Conservation (phyloP, 352 stramenopile genomes). For the Lagenidium giganteum region DNA sequence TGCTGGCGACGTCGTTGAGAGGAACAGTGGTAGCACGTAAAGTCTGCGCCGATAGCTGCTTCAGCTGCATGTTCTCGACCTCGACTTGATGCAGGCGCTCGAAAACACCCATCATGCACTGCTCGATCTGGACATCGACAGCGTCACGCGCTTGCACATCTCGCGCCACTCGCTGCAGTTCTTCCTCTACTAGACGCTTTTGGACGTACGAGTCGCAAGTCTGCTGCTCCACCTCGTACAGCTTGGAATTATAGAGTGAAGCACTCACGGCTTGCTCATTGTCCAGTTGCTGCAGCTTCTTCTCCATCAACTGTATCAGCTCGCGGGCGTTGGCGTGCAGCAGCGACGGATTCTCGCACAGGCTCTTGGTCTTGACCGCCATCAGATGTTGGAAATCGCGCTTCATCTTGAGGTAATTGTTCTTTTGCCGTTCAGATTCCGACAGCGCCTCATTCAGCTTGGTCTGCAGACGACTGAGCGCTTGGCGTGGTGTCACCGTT, state of each 20-base stretch:
- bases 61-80: constrained; percentile 37
- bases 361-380: constrained; percentile 31
- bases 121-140: constrained; percentile 43
- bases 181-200: constrained; percentile 34
- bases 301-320: constrained; percentile 36
- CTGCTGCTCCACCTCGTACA: constrained; percentile 50
- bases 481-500: constrained; percentile 13
- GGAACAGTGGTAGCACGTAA: no score
- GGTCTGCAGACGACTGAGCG: constrained; percentile 23
- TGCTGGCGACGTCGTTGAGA: background rate
- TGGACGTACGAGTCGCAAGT: constrained; percentile 48
- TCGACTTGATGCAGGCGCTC: constrained; percentile 47
- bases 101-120: constrained; percentile 51
- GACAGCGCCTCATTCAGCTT: constrained; percentile 31
- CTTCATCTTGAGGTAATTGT: constrained; percentile 43
- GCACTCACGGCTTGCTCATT: constrained; percentile 28
- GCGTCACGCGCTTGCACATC: constrained; percentile 43
- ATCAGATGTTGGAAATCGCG: constrained; percentile 40
- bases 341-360: constrained; percentile 25
- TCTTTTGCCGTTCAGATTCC: constrained; percentile 36
- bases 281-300: constrained; percentile 31
- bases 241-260: constrained; percentile 36
- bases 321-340: constrained; percentile 27
- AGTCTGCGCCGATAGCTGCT: no score
- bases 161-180: constrained; percentile 29